Evolutionary conservation across 176 grass and related monocot genomes (phyloP), one percentile per base, ranked within the genome.

Genomic region (Chloris gayana): DNA sequence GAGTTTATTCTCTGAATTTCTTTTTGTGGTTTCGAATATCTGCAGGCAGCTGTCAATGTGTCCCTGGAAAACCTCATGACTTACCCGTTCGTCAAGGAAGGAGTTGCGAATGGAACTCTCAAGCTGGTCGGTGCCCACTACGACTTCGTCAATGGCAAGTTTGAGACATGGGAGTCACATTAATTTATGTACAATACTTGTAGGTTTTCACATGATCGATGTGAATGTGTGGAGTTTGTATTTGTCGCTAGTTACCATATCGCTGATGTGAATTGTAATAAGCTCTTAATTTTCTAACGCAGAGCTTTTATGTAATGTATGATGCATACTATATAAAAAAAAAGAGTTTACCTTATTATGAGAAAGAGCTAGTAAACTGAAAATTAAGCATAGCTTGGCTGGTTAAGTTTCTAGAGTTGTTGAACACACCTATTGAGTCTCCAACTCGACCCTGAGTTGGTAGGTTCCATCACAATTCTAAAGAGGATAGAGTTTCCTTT

Each of bases 61-160:
- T 93, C 90, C 5, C 83, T 97, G 4, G 76, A 83, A 68, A 97
- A 97, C 88, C 93, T 97, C 53, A 58, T 41, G 73, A 59, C 85
- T 19, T 97, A 97, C 75, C 90, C 90, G 14, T 97, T 97, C 37
- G 93, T 97, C 38, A 93, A 82, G 76, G 93, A 97, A 64, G 83
- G 88, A 2, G 2, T 93, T 11, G 65, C 68, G 38, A 84, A 88
- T n/a, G 88, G 88, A 17, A 91, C 85, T 45, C 83, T 97, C 64
- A 97, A 93, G 88, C 13, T 97, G 0, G 85, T 97, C 14, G 93
- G 90, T 10, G 90, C 45, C 34, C 85, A 97, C 76, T 97, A 97
- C 77, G 90, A 97, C 79, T 97, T 97, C 72, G 90, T 93, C 85
- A 42, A 66, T 19, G 90, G 93, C 50, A 83, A 76, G 47, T 97